Evolutionary conservation across 352 stramenopile genomes (phyloP).

Genomic region (Phytophthora rubi): DNA sequence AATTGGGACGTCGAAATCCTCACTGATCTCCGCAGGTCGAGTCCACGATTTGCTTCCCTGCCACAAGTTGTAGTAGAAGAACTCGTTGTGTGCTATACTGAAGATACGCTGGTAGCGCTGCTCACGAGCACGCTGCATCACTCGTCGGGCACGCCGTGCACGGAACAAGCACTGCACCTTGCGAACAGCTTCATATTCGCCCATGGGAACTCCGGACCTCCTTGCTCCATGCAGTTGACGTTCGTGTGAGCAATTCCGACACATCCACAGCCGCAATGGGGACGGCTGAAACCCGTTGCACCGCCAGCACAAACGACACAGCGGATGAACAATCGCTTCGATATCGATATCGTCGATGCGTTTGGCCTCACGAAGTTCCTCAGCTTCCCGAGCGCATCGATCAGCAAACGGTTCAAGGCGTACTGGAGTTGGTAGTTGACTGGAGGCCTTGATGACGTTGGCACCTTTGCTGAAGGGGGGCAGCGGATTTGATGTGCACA

Average conservation of each 20-base stretch:
- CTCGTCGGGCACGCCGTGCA: constrained; percentile 47
- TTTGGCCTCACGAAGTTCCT: constrained; percentile 45
- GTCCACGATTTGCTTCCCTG: constrained; percentile 54
- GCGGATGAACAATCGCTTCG: constrained; percentile 64
- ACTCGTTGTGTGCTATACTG: constrained; percentile 73
- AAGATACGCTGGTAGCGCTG: constrained; percentile 78
- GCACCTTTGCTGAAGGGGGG: constrained; percentile 36
- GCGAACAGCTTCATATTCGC: constrained; percentile 76
- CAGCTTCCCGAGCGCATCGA: constrained; percentile 34
- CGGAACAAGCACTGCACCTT: constrained; percentile 80
- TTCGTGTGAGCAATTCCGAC: constrained; percentile 74
- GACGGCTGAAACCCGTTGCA: constrained; percentile 80
- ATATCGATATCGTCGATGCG: constrained; percentile 75
- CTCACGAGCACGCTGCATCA: constrained; percentile 63
- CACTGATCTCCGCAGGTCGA: constrained; percentile 44
- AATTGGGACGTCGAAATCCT: constrained; percentile 66
- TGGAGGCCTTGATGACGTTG: constrained; percentile 13
- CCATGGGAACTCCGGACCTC: constrained; percentile 42
- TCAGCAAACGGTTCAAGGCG: constrained; percentile 68
- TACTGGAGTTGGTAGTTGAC: constrained; percentile 24
- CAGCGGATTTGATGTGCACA: constrained; percentile 52
- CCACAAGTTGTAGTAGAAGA: constrained; percentile 86
- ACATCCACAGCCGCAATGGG: constrained; percentile 70
- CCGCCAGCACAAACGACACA: constrained; percentile 80
- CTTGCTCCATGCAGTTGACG: constrained; percentile 69